Evolutionary conservation across 2,329 filamentous ascomycete genomes (phyloP).

Genomic region (Aspergillus neoniger): DNA sequence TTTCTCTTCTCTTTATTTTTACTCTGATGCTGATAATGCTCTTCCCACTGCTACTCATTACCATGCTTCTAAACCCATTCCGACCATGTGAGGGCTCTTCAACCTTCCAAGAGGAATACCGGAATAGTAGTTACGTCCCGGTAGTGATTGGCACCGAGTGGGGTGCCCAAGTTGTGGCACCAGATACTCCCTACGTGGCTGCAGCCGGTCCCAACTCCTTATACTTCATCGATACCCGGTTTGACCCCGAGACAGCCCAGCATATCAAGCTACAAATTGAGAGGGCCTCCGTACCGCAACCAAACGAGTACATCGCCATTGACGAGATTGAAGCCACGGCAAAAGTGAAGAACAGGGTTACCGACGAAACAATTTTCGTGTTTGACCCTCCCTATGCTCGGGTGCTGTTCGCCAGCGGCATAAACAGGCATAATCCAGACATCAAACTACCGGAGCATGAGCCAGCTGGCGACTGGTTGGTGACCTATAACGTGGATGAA

Average conservation of each 20-base stretch:
- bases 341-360: neutral
- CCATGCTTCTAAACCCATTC: neutral
- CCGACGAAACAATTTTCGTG: neutral
- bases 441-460: neutral
- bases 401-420: neutral
- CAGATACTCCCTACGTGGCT: neutral
- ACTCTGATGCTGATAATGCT: neutral
- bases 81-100: neutral
- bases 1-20: too few relatives aligned
- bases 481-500: neutral
- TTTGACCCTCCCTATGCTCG: neutral
- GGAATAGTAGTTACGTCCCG: neutral
- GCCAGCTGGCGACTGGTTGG: neutral
- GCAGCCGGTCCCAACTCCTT: neutral
- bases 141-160: neutral
- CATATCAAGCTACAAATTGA: neutral
- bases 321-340: neutral
- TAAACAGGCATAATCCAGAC: neutral
- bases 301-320: neutral
- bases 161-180: neutral
- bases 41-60: neutral
- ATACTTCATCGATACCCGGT: constrained; percentile 1
- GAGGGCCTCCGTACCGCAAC: neutral
- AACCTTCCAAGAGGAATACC: constrained; percentile 4
- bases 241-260: neutral